Percentiles rank a stretch among this genome's conserved stretches.
Evolutionary conservation across 2,329 filamentous ascomycete species (phyloP).

Genomic region (Acrocalymma vagum): DNA sequence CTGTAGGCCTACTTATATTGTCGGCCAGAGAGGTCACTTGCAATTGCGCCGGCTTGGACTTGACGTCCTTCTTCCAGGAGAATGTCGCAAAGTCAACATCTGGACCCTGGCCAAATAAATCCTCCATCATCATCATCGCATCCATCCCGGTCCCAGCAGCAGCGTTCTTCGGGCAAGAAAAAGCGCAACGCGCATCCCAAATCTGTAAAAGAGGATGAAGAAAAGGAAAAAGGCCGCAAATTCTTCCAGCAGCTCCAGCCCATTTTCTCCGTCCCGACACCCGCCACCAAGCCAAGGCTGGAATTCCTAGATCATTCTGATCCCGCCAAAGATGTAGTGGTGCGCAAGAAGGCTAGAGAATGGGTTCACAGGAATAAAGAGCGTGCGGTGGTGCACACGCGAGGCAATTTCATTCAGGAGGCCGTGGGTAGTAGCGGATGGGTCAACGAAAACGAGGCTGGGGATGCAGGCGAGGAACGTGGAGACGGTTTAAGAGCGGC

Average conservation of each 20-base stretch:
- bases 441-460: not conserved
- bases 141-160: not conserved
- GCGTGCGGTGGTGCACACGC: constrained; percentile 3
- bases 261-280: constrained; percentile 25
- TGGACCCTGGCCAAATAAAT: too few relatives aligned
- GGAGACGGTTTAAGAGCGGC: constrained; percentile 2
- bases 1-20: too few relatives aligned
- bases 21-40: too few relatives aligned
- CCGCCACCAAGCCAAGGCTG: constrained; percentile 15
- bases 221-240: constrained; percentile 20
- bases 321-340: constrained; percentile 26
- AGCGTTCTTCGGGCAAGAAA: constrained; percentile 1
- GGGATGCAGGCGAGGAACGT: constrained; percentile 5
- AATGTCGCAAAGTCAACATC: too few relatives aligned
- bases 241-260: constrained; percentile 32
- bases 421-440: too few relatives aligned
- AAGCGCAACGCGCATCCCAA: too few relatives aligned
- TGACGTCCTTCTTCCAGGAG: too few relatives aligned
- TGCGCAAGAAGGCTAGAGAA: constrained; percentile 35
- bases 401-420: too few relatives aligned
- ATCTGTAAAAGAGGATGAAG: too few relatives aligned
- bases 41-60: too few relatives aligned
- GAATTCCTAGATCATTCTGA: constrained; percentile 33
- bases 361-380: constrained; percentile 32
- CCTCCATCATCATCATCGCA: not conserved